Evolutionary conservation across 352 stramenopile species (phyloP).

Genomic region (Phytophthora tentaculata): DNA sequence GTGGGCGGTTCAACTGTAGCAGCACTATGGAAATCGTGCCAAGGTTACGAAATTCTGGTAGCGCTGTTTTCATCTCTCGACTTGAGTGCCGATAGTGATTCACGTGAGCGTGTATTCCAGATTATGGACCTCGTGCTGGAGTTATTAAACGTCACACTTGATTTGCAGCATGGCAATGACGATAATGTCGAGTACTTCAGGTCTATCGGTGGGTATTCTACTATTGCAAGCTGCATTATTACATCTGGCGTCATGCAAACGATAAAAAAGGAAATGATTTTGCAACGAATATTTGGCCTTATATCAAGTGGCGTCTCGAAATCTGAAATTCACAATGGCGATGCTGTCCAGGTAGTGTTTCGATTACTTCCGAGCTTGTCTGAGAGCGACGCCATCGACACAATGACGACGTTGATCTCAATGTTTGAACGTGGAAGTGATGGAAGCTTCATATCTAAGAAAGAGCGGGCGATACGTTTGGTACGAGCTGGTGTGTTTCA

Average conservation of each 20-base stretch:
- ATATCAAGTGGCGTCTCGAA: conserved; percentile 50
- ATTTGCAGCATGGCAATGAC: conserved; percentile 36
- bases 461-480: conserved; percentile 53
- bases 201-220: conserved; percentile 48
- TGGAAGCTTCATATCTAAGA: conserved; percentile 50
- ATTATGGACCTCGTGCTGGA: conserved; percentile 64
- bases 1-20: conserved; percentile 44
- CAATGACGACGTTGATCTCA: conserved; percentile 45
- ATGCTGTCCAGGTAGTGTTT: conserved; percentile 66
- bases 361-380: conserved; percentile 48
- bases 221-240: conserved; percentile 62
- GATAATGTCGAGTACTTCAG: conserved; percentile 49
- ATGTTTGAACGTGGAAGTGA: conserved; percentile 55
- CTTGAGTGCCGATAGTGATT: conserved; percentile 27
- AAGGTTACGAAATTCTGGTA: conserved; percentile 68
- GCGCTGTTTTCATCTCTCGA: conserved; percentile 66
- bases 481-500: conserved; percentile 60
- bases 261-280: conserved; percentile 33
- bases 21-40: conserved; percentile 52
- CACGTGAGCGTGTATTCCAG: conserved; percentile 27
- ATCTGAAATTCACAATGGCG: conserved; percentile 64
- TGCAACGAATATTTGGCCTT: conserved; percentile 67
- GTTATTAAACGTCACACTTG: conserved; percentile 55
- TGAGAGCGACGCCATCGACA: conserved; percentile 28
- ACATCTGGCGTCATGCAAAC: conserved; percentile 59